Percentiles rank a stretch among this genome's conserved stretches.
These are phyloP conservation scores for Euphorbia peplus DNA, from an alignment of 345 rosid species.

Conservation along the genomic window DNA sequence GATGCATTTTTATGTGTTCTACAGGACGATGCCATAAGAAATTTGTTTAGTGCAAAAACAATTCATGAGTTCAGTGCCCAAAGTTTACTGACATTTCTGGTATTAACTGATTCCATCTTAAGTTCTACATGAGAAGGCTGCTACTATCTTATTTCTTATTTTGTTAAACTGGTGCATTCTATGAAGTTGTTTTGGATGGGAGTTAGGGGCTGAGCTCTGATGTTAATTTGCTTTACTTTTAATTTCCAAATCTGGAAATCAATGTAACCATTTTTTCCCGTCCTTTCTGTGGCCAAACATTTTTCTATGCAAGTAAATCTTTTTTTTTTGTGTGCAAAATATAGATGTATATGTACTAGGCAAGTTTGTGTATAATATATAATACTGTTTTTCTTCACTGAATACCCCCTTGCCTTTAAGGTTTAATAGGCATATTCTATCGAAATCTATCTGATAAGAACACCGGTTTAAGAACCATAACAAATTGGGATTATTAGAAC, in stretches of 20 bases:
- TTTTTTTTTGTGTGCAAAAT: not conserved
- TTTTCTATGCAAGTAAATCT: not conserved
- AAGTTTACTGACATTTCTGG: conserved; percentile 91
- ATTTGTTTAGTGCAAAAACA: conserved; percentile 97
- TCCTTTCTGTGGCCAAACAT: not conserved
- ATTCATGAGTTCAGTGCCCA: conserved; percentile 94
- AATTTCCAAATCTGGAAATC: not conserved
- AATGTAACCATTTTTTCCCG: not conserved
- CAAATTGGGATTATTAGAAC: conserved; percentile 1
- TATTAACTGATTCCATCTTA: conserved; percentile 23
- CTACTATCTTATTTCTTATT: not conserved
- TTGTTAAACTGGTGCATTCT: not conserved
- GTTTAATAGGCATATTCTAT: not conserved
- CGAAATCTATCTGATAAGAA: not conserved
- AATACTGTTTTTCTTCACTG: not conserved
- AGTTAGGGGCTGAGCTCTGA: not conserved
- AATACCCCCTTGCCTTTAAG: not conserved
- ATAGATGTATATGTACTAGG: not conserved
- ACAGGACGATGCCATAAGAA: conserved; percentile 99
- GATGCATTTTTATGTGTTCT: conserved; percentile 10
- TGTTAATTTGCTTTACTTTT: not conserved
- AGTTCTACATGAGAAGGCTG: not conserved
- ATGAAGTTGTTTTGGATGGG: not conserved
- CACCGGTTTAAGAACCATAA: not conserved
- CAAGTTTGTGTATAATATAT: not conserved